Evolutionary conservation across 768 basidiomycete species (phyloP), one percentile per base, ranked within the genome.

Genomic region (Tulasnella sp.): DNA sequence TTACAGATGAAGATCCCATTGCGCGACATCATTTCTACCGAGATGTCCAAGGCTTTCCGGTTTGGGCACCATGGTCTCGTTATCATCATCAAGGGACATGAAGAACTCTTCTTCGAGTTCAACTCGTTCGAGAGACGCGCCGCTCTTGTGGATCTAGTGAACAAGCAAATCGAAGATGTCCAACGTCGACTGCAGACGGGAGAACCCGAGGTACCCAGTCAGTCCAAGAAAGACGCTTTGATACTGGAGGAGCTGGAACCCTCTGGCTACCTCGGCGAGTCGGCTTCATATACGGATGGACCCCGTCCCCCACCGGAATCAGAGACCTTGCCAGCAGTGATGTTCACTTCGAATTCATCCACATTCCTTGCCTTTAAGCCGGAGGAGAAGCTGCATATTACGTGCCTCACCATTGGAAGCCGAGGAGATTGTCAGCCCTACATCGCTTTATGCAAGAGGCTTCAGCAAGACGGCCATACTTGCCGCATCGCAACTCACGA

Each of bases 351-450:
- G 16, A 92, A 93, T n/a, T 95, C 95, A 0, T 96, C 95, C 3
- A 97, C 97, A 2, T 98, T 99, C 87, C 86, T 99, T 81, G 97
- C 96, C 8, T 99, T 99, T 88, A 97, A 96, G 85, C 98, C 97
- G 2, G 89, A 90, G 82, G 89, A 93, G 82, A 87, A 94, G 2
- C 86, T 99, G 80, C 92, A 91, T 82, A 94, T 99, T 83, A 98
- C 98, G 0, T 96, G 97, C 86, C 86, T 99, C 81, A 98, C 97
- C 0, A 98, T 99, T 82, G 97, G 97, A 8, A 96, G 95, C 31
- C 90, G 97, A 75, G 97, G 97, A 75, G 97, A 99, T 84, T 98
- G 99, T 12, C 97, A 99, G 85, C 97, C 97, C 16, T 99, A 99
- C 84, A 99, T 99, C 82, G 92, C 98, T 1, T 88, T 99, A 12